These are phyloP conservation scores for Paralagenidium karlingii DNA, from an alignment of 352 stramenopile species.

Conservation along the genomic window DNA sequence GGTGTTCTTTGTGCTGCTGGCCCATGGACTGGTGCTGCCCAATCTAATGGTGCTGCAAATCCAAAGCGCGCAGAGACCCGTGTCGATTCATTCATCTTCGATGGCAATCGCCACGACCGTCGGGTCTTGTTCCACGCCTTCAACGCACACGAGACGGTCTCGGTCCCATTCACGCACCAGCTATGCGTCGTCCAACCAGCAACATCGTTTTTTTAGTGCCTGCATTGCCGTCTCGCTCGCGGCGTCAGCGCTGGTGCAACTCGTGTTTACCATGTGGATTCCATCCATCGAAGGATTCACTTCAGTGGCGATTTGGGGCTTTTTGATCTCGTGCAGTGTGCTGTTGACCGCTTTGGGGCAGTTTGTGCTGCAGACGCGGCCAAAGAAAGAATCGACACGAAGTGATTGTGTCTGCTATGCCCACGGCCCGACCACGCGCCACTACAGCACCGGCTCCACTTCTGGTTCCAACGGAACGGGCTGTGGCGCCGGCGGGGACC, in stretches of 20 bases:
- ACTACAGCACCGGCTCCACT: not conserved
- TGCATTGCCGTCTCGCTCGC: conserved; percentile 29
- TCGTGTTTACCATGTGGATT: conserved; percentile 1
- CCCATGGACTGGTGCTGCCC: conserved; percentile 30
- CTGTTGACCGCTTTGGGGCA: conserved; percentile 9
- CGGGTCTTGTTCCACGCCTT: conserved; percentile 1
- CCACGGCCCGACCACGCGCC: not conserved
- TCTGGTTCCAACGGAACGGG: too few relatives aligned
- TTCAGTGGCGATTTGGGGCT: conserved; percentile 13
- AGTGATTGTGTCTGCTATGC: conserved; percentile 1
- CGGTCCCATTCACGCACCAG: conserved; percentile 1
- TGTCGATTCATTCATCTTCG: conserved; percentile 1
- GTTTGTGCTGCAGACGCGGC: not conserved
- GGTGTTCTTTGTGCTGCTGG: too few relatives aligned
- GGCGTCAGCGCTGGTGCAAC: conserved; percentile 28
- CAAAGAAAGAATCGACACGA: conserved; percentile 1
- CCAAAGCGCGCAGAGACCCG: not conserved
- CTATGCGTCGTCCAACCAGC: conserved; percentile 4
- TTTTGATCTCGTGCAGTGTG: conserved; percentile 22
- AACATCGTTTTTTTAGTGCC: conserved; percentile 14
- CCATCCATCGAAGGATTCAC: conserved; percentile 1
- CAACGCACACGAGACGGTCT: not conserved
- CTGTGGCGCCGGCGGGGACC: too few relatives aligned
- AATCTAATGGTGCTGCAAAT: conserved; percentile 32
- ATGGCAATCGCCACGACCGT: conserved; percentile 1